Base-by-base conservation (phyloP, 1,284 basidiomycete species). In the Stygiomarasmius scandens region DNA sequence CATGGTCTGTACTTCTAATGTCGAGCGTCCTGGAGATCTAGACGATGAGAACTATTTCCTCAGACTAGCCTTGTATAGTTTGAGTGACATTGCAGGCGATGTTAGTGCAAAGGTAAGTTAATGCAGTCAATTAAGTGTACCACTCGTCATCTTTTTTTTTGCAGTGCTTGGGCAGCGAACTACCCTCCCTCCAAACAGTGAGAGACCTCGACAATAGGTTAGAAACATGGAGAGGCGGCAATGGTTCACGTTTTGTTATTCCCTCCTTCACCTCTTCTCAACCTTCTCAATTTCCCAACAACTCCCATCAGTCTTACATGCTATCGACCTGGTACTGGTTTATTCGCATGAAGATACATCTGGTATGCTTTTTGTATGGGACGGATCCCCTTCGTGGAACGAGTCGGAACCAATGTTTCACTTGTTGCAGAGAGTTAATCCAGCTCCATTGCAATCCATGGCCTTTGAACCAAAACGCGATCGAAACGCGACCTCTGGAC, bases 131-230 rank as follows among this genome's bases (percentile, higher is more conserved):
- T 2, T 20, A n/a, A 27, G 27, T 49, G 16, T 2, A 10, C 46
- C 12, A 14, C 16, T 41, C 47, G 45, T 61, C n/a, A 24, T 27
- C 19, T 41, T 46, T 43, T 20, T 19, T 34, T 51, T 36, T 23
- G 32, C 59, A 81, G 81, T 81, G 76, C 62, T 72, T 79, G 36
- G 70, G 72, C 12, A 63, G 71, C 9, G 58, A 67, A 3, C 63
- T 71, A 38, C 76, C 77, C 10, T 66, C 74, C 32, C 75, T 72
- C 54, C 56, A 66, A 5, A 64, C 69, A 12, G 74, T 77, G 49
- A 67, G 77, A 41, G 74, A 75, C 34, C 67, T 81, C 63, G 79
- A 81, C 58, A 64, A 68, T 36, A 75, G 74, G 44, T 73, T 78
- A 59, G 65, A 75, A 54, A 66, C 72, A 29, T 84, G 81, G 80